phyloP scores from a whole-genome alignment of 257 asterid species.

The Echium plantagineum region DNA sequence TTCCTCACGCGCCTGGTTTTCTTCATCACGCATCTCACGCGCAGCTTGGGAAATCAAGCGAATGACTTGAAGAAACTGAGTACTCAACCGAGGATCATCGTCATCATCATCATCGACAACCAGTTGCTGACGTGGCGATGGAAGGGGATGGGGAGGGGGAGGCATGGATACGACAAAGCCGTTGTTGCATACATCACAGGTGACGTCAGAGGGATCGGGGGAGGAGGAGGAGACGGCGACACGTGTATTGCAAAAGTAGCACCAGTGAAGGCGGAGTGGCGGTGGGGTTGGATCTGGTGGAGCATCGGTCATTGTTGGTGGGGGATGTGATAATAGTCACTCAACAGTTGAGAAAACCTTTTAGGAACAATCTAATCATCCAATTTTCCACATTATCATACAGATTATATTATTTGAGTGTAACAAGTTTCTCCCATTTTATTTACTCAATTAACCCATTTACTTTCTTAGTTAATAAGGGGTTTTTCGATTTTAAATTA shows the following conservation, averaged over 20 bases:
- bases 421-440: too few relatives aligned
- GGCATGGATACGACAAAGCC: conserved; percentile 61
- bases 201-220: conserved; percentile 57
- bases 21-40: conserved; percentile 22
- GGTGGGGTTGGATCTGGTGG: neutral
- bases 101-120: conserved; percentile 18
- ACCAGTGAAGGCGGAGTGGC: conserved; percentile 51
- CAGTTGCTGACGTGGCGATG: conserved; percentile 7
- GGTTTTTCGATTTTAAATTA: too few relatives aligned
- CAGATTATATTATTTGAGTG: too few relatives aligned
- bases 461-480: too few relatives aligned
- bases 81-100: conserved; percentile 35
- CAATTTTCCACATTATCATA: too few relatives aligned
- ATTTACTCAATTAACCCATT: neutral
- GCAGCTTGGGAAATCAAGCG: conserved; percentile 66
- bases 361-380: too few relatives aligned
- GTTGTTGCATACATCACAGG: conserved; percentile 74
- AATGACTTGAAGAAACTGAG: conserved; percentile 65
- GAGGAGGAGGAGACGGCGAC: conserved; percentile 52
- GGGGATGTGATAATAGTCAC: too few relatives aligned
- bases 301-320: neutral
- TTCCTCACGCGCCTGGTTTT: conserved; percentile 2
- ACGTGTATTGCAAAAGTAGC: conserved; percentile 83
- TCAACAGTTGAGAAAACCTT: too few relatives aligned
- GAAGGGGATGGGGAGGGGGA: too few relatives aligned